phyloP scores from a whole-genome alignment of 1,284 basidiomycete genomes.

The Acaromyces ingoldii region DNA sequence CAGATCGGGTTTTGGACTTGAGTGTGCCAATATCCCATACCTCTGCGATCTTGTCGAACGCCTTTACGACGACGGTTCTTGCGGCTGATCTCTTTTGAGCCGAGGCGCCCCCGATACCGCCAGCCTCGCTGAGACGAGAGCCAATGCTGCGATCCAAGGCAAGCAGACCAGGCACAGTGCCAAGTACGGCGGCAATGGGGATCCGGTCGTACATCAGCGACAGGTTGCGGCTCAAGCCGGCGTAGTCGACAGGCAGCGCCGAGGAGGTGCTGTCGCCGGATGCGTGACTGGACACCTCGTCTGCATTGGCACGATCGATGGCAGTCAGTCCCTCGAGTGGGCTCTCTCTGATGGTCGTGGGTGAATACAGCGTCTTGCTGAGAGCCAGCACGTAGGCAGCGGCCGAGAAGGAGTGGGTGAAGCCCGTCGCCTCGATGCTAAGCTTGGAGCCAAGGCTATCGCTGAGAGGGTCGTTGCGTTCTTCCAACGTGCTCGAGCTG shows the following conservation, averaged over 20 bases:
- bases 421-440: conserved; percentile 22
- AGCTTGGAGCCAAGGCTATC: conserved; percentile 15
- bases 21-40: too few species aligned
- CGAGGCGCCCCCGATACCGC: conserved; percentile 13
- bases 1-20: neutral
- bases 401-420: conserved; percentile 38
- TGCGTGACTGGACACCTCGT: conserved; percentile 11
- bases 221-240: conserved; percentile 68
- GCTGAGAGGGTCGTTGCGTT: conserved; percentile 12
- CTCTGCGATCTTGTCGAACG: conserved; percentile 66
- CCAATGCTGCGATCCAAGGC: conserved; percentile 64
- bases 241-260: conserved; percentile 69
- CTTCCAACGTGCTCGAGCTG: conserved; percentile 17
- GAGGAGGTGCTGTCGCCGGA: conserved; percentile 28
- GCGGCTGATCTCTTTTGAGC: conserved; percentile 59
- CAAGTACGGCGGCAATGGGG: conserved; percentile 68
- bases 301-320: conserved; percentile 56
- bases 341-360: conserved; percentile 22
- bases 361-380: conserved; percentile 29
- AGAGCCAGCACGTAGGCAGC: conserved; percentile 33
- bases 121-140: conserved; percentile 44
- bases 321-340: conserved; percentile 54
- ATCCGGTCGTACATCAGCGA: conserved; percentile 64
- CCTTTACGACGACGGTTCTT: conserved; percentile 62
- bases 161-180: conserved; percentile 77